phyloP scores from a whole-genome alignment of 2,329 filamentous ascomycete genomes.

The Exophiala spinifera region DNA sequence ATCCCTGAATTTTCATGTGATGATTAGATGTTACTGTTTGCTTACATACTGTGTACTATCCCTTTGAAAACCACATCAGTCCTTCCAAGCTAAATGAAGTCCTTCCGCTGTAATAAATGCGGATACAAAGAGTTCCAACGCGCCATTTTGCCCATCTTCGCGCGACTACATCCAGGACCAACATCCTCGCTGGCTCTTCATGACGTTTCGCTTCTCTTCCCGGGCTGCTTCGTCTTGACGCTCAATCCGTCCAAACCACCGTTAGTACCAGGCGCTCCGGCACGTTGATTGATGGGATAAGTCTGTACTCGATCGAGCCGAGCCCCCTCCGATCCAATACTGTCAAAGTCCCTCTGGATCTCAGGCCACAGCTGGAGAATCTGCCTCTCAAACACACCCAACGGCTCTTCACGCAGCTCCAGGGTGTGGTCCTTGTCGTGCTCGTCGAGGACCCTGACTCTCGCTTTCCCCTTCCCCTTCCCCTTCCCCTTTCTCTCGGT shows the following conservation, averaged over 20 bases:
- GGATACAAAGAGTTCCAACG: no score
- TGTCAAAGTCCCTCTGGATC: conserved; percentile 20
- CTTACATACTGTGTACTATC: no score
- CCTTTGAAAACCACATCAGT: no score
- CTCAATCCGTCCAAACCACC: conserved; percentile 5
- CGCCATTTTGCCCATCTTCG: no score
- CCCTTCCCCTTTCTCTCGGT: background rate
- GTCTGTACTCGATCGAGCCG: background rate
- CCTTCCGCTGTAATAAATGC: no score
- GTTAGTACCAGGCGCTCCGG: background rate
- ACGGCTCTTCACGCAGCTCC: conserved; percentile 24
- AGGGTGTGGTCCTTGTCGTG: conserved; percentile 13
- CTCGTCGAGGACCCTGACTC: conserved; percentile 1
- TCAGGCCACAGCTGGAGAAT: conserved; percentile 26
- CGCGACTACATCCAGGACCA: no score
- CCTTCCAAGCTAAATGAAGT: no score
- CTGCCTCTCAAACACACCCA: conserved; percentile 25
- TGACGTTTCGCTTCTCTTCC: no score
- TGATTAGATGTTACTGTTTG: no score
- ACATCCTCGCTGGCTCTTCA: no score
- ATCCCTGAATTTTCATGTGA: no score
- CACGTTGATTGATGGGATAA: background rate
- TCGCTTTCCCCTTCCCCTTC: no score
- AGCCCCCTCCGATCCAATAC: conserved; percentile 3
- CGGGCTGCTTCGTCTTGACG: background rate